Conservation (phyloP, 2,329 filamentous ascomycete species). For the Leptographium lundbergii region DNA sequence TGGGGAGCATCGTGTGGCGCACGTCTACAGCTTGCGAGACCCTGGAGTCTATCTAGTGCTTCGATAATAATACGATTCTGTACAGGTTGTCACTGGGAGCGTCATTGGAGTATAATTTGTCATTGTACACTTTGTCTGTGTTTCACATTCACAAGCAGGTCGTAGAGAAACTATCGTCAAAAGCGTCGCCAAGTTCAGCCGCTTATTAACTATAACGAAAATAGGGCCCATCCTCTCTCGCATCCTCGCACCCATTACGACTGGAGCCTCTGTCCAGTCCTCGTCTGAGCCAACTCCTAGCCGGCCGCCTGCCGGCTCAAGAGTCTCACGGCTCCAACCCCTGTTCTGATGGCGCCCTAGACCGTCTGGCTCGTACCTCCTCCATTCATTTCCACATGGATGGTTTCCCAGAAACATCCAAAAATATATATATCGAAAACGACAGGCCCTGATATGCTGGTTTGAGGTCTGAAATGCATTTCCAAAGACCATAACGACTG, state of each 20-base stretch:
- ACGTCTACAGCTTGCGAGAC: too few species aligned
- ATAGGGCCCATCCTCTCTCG: not conserved
- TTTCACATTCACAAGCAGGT: too few species aligned
- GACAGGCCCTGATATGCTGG: not conserved
- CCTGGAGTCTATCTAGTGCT: too few species aligned
- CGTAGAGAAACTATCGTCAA: not conserved
- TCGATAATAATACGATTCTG: too few species aligned
- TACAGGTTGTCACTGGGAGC: too few species aligned
- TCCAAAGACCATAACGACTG: constrained; percentile 4
- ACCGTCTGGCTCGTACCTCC: not conserved
- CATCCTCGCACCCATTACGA: constrained; percentile 12
- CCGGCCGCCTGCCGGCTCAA: not conserved
- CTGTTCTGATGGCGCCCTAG: not conserved
- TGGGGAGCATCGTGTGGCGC: too few species aligned
- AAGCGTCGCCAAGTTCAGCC: constrained; percentile 1
- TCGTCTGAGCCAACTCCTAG: not conserved
- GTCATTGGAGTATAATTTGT: too few species aligned
- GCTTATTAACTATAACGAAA: not conserved
- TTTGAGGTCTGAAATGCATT: not conserved
- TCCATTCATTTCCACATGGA: not conserved
- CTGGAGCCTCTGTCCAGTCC: constrained; percentile 6
- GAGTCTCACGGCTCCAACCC: not conserved
- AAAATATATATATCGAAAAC: constrained; percentile 1
- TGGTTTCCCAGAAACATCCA: constrained; percentile 2
- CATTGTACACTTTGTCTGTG: too few species aligned